Evolutionary conservation across 1,284 basidiomycete genomes (phyloP).

Genomic region (Pulchroboletus neoregius): DNA sequence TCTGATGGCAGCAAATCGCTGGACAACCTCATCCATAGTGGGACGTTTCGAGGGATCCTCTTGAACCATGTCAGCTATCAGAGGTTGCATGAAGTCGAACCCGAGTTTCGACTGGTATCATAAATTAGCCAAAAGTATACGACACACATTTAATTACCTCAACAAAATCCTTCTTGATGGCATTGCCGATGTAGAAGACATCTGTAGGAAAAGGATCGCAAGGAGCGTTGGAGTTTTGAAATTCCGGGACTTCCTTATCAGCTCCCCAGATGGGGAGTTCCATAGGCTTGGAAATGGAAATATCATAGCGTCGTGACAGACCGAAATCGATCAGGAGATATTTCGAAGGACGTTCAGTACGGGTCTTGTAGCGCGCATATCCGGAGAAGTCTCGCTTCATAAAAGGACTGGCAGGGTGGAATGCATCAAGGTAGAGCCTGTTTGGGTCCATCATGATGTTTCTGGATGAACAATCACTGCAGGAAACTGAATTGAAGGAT

Average conservation of each 20-base stretch:
- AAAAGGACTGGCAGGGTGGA: constrained; percentile 22
- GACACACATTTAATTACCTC: constrained; percentile 17
- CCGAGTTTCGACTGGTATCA: constrained; percentile 6
- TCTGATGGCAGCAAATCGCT: constrained; percentile 5
- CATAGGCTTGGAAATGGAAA: constrained; percentile 10
- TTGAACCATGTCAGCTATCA: constrained; percentile 20
- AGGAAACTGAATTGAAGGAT: not conserved
- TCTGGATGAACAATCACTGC: constrained; percentile 16
- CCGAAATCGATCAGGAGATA: constrained; percentile 43
- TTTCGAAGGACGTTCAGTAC: constrained; percentile 32
- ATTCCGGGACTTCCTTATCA: constrained; percentile 27
- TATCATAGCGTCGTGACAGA: constrained; percentile 30
- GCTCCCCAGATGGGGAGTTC: constrained; percentile 23
- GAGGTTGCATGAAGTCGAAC: constrained; percentile 18
- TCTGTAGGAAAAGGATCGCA: constrained; percentile 37
- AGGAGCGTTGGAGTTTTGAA: constrained; percentile 16
- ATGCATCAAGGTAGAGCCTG: constrained; percentile 26
- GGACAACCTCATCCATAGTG: constrained; percentile 18
- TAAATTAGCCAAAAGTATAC: not conserved
- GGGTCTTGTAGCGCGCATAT: constrained; percentile 17
- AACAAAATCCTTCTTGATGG: constrained; percentile 29
- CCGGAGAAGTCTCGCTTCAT: constrained; percentile 24
- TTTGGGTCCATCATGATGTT: constrained; percentile 40
- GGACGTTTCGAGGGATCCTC: constrained; percentile 21
- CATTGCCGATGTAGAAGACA: constrained; percentile 37